Percentiles rank a stretch among this genome's conserved stretches.
phyloP scores from a whole-genome alignment of 2,329 filamentous ascomycete genomes.

The Colletotrichum sojae region DNA sequence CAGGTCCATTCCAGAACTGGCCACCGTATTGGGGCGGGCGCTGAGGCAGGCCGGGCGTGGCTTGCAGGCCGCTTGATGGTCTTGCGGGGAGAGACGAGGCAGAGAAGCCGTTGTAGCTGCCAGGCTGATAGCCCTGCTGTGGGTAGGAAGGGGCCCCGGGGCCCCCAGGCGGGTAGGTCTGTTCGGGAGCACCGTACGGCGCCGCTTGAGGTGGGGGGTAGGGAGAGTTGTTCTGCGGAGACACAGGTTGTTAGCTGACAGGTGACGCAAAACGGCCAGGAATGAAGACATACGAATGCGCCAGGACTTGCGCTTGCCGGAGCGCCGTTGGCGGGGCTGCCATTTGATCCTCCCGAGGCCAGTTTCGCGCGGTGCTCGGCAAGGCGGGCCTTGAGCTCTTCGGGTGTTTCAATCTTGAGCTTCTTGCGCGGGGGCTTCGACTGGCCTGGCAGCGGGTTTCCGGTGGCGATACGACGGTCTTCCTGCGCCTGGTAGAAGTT shows the following conservation, averaged over 20 bases:
- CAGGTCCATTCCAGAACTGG: slow-evolving; percentile 46
- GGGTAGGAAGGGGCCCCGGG: slow-evolving; percentile 42
- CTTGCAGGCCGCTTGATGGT: slow-evolving; percentile 57
- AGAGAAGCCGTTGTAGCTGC: slow-evolving; percentile 48
- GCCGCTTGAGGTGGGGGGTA: slow-evolving; percentile 54
- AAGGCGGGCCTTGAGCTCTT: slow-evolving; percentile 85
- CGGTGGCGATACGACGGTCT: slow-evolving; percentile 84
- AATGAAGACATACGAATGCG: slow-evolving; percentile 69
- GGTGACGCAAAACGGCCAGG: not conserved
- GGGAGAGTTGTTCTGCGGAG: slow-evolving; percentile 53
- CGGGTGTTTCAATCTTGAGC: slow-evolving; percentile 79
- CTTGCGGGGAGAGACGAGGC: slow-evolving; percentile 61
- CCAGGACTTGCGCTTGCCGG: slow-evolving; percentile 62
- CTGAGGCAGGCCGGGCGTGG: slow-evolving; percentile 60
- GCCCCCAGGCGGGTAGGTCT: slow-evolving; percentile 50
- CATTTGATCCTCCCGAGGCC: slow-evolving; percentile 68
- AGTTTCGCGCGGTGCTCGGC: slow-evolving; percentile 82
- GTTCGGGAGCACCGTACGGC: slow-evolving; percentile 50
- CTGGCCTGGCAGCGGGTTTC: slow-evolving; percentile 82
- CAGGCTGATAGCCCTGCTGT: slow-evolving; percentile 33
- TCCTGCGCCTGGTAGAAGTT: slow-evolving; percentile 89
- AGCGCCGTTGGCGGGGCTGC: slow-evolving; percentile 59
- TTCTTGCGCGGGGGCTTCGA: slow-evolving; percentile 78
- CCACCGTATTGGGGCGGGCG: slow-evolving; percentile 58
- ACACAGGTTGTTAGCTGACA: slow-evolving; percentile 41